Percentiles rank a stretch among this genome's conserved stretches.
phyloP scores from a whole-genome alignment of 2,329 filamentous ascomycete species.

The Coniochaeta sp. region DNA sequence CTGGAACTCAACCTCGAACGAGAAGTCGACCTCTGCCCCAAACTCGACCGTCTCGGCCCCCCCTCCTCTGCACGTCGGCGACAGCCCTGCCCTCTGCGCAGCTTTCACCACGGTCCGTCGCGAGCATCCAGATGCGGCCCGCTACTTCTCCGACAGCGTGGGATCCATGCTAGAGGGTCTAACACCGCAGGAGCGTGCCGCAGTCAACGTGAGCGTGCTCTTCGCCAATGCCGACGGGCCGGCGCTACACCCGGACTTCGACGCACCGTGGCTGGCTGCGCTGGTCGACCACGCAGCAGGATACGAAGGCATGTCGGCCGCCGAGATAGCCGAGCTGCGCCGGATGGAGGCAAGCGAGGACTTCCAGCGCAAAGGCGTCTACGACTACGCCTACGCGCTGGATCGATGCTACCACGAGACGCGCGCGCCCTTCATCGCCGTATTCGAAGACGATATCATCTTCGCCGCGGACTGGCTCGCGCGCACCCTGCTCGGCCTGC shows the following conservation, averaged over 20 bases:
- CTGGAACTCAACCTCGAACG: background rate
- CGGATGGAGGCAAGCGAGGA: constrained; percentile 7
- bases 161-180: constrained; percentile 10
- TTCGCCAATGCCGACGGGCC: constrained; percentile 8
- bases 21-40: no score
- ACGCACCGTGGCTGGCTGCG: constrained; percentile 6
- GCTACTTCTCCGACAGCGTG: constrained; percentile 8
- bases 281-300: constrained; percentile 6
- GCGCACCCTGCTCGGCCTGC: constrained; percentile 7
- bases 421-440: constrained; percentile 8
- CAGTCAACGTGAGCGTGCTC: constrained; percentile 8
- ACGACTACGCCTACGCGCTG: constrained; percentile 9
- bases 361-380: constrained; percentile 8
- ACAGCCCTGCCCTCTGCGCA: constrained; percentile 7
- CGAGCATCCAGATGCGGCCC: constrained; percentile 4
- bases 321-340: constrained; percentile 5
- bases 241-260: constrained; percentile 6
- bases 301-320: constrained; percentile 4
- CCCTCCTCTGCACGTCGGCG: background rate
- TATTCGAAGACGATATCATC: constrained; percentile 10
- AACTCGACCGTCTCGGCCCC: background rate
- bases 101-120: constrained; percentile 9
- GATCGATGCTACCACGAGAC: constrained; percentile 8
- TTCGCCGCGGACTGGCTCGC: constrained; percentile 10
- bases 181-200: constrained; percentile 7